Conservation (phyloP, 768 basidiomycete species). For the Termitomyces sp. region DNA sequence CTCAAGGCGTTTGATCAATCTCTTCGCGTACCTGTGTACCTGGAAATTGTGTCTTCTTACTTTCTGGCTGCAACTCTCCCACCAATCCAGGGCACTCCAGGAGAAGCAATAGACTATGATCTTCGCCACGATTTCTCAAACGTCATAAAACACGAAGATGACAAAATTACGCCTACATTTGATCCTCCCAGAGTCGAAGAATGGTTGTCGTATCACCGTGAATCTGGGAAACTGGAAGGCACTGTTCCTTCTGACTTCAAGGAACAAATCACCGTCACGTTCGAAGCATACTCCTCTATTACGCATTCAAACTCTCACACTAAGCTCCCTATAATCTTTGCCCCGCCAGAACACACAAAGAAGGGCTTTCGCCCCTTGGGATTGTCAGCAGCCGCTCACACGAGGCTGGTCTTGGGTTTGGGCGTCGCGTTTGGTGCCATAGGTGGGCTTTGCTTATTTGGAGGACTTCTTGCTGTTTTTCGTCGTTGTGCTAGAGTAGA, state of each 20-base stretch:
- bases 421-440: slow-evolving; percentile 57
- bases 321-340: slow-evolving; percentile 43
- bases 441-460: slow-evolving; percentile 52
- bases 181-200: slow-evolving; percentile 41
- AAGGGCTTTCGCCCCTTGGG: slow-evolving; percentile 28
- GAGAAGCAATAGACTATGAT: slow-evolving; percentile 44
- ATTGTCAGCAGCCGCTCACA: slow-evolving; percentile 37
- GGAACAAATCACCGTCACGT: slow-evolving; percentile 41
- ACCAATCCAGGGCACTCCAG: slow-evolving; percentile 47
- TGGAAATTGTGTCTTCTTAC: slow-evolving; percentile 68
- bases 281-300: slow-evolving; percentile 60
- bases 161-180: slow-evolving; percentile 49
- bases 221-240: slow-evolving; percentile 44
- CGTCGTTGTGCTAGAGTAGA: slow-evolving; percentile 51
- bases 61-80: slow-evolving; percentile 58
- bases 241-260: slow-evolving; percentile 43
- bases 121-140: slow-evolving; percentile 55
- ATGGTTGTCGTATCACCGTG: slow-evolving; percentile 50
- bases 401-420: slow-evolving; percentile 50
- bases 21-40: slow-evolving; percentile 51
- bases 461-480: slow-evolving; percentile 47
- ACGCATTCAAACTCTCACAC: slow-evolving; percentile 73
- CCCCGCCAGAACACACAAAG: slow-evolving; percentile 30
- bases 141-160: slow-evolving; percentile 36
- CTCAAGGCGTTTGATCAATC: slow-evolving; percentile 64